These are phyloP conservation scores for Glycine tomentella DNA, from an alignment of 306 rosid species.

Conservation along the genomic window DNA sequence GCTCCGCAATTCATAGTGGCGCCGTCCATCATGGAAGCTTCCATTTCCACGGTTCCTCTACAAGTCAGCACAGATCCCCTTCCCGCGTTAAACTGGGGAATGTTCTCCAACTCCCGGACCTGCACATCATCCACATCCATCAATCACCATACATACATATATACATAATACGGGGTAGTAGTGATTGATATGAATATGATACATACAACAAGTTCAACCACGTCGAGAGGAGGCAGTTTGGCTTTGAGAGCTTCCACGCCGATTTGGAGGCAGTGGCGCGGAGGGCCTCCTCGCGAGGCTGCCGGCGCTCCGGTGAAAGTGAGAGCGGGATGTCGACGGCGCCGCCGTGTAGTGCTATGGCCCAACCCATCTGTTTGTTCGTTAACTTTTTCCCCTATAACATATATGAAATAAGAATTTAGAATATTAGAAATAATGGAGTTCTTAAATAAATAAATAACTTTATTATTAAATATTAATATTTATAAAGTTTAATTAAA, in stretches of 20 bases:
- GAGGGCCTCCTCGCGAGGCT: slow-evolving; percentile 81
- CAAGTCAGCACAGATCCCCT: slow-evolving; percentile 76
- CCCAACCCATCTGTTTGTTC: slow-evolving; percentile 81
- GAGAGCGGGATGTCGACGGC: slow-evolving; percentile 86
- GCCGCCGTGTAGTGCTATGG: slow-evolving; percentile 93
- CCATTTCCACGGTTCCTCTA: slow-evolving; percentile 84
- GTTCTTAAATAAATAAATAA: too few relatives aligned
- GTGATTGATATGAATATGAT: background rate
- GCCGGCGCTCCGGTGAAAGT: slow-evolving; percentile 66
- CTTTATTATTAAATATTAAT: too few relatives aligned
- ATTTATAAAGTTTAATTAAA: too few relatives aligned
- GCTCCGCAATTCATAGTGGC: slow-evolving; percentile 77
- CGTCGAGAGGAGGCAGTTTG: slow-evolving; percentile 64
- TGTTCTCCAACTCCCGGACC: slow-evolving; percentile 85
- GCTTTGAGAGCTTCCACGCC: slow-evolving; percentile 81
- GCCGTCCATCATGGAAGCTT: slow-evolving; percentile 88
- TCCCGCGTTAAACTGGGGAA: slow-evolving; percentile 81
- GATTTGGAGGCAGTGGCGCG: slow-evolving; percentile 72
- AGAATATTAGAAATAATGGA: too few relatives aligned
- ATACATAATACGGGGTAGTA: too few relatives aligned
- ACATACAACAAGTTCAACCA: slow-evolving; percentile 57
- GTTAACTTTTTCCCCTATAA: too few relatives aligned
- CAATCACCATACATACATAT: background rate
- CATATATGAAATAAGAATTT: too few relatives aligned
- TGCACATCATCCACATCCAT: background rate